Evolutionary conservation across 2,329 filamentous ascomycete species (phyloP), one percentile per base, ranked within the genome.

Genomic region (Xylaria sp.): DNA sequence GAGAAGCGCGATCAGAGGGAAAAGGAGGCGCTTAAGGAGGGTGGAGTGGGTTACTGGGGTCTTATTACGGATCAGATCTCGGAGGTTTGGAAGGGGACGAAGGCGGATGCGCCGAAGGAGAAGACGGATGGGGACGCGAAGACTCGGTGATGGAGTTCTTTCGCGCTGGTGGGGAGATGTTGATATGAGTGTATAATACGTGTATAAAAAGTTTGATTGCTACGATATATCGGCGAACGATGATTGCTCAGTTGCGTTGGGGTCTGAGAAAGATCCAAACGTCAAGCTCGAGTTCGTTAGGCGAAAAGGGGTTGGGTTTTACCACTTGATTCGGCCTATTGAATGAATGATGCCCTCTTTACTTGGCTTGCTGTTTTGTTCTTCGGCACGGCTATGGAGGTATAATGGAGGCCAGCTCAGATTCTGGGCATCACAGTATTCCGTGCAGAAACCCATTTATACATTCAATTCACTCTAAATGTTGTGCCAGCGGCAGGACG

Each of bases 21-120:
- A 67, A 75, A 75, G 61, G 79, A 78, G 71, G 81, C 80, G 59
- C 70, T 85, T 46, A 76, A 80, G 55, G 79, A 83, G 62, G 71
- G 71, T 9, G 83, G 83, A 3, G 81, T 79, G 66, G 82, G 82
- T 2, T 78, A 83, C 68, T 79, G 78, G 62, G 81, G 79, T 42
- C 74, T 86, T 59, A 85, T 85, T 57, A 72, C 79, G 62, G 80
- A 83, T 7, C 82, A 85, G 71, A 74, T 85, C 57, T 72, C 72
- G n/a, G 82, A 86, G 63, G 83, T 83, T 10, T 82, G 71, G 67
- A 66, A 56, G 37, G 57, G 62, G 50, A 58, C 58, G 9, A 66
- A 65, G 62, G 75, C 52, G 6, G 61, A 61, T 30, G 46, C 10
- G 3, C 39, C 74, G 46, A 65, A 65, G 50, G 63, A 64, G 4